phyloP scores from a whole-genome alignment of 139 green algal genomes.

The Chlamydomonas asymmetrica region DNA sequence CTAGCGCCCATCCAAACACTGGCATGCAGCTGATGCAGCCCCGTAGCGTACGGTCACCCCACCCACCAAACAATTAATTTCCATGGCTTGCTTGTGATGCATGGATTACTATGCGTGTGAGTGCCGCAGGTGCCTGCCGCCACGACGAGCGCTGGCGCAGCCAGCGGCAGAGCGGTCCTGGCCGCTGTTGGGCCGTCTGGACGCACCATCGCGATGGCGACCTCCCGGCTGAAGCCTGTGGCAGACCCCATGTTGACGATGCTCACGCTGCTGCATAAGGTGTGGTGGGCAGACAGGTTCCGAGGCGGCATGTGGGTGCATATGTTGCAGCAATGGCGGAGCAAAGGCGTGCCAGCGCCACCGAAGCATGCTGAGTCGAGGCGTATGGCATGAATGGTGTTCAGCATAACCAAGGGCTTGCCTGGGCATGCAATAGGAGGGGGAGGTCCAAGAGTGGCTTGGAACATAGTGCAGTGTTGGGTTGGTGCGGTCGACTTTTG shows the following conservation, averaged over 20 bases:
- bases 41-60: no score
- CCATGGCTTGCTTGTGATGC: no score
- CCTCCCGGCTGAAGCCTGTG: slow-evolving; percentile 34
- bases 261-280: slow-evolving; percentile 49
- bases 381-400: no score
- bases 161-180: not conserved
- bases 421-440: not conserved
- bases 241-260: slow-evolving; percentile 36
- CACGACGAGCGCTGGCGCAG: not conserved
- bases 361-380: no score
- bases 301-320: not conserved
- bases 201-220: slow-evolving; percentile 36
- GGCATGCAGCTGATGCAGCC: no score
- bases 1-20: no score
- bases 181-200: not conserved
- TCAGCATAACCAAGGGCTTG: no score
- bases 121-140: not conserved
- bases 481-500: no score
- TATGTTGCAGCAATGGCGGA: not conserved
- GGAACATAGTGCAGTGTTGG: not conserved
- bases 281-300: not conserved
- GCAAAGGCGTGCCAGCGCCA: no score
- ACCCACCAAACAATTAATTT: no score
- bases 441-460: not conserved
- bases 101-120: not conserved